These are phyloP conservation scores for Candida nonsorbophila DNA, from an alignment of 805 yeast species.

Conservation along the genomic window DNA sequence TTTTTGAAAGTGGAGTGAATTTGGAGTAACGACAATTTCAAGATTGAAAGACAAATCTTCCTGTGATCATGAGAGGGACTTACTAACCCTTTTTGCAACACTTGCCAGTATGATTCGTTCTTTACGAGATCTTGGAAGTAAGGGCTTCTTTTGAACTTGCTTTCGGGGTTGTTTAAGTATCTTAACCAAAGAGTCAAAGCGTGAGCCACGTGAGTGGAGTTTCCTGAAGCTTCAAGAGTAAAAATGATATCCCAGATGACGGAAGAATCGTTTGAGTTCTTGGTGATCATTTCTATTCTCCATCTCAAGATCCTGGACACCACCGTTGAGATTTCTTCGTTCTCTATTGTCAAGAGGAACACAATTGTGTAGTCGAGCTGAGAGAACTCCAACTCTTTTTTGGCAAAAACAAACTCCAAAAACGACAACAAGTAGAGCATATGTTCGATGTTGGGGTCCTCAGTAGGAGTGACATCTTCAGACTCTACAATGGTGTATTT, in stretches of 20 bases:
- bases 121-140: constrained; percentile 23
- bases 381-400: constrained; percentile 4
- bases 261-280: constrained; percentile 8
- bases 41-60: constrained; percentile 61
- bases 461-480: background rate
- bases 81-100: constrained; percentile 51
- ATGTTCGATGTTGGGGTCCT: constrained; percentile 9
- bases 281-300: constrained; percentile 38
- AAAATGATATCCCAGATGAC: constrained; percentile 46
- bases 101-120: constrained; percentile 46
- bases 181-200: constrained; percentile 56
- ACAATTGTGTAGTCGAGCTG: constrained; percentile 19
- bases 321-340: constrained; percentile 27
- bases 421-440: constrained; percentile 23
- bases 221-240: constrained; percentile 21
- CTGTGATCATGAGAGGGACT: constrained; percentile 59
- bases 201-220: constrained; percentile 24
- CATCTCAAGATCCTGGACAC: constrained; percentile 47
- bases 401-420: constrained; percentile 30
- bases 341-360: constrained; percentile 31
- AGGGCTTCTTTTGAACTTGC: constrained; percentile 3
- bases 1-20: constrained; percentile 31
- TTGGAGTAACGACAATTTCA: constrained; percentile 54
- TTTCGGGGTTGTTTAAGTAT: constrained; percentile 28
- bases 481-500: no score